phyloP scores from a whole-genome alignment of 2,329 filamentous ascomycete species.

The Sclerotinia glacialis region DNA sequence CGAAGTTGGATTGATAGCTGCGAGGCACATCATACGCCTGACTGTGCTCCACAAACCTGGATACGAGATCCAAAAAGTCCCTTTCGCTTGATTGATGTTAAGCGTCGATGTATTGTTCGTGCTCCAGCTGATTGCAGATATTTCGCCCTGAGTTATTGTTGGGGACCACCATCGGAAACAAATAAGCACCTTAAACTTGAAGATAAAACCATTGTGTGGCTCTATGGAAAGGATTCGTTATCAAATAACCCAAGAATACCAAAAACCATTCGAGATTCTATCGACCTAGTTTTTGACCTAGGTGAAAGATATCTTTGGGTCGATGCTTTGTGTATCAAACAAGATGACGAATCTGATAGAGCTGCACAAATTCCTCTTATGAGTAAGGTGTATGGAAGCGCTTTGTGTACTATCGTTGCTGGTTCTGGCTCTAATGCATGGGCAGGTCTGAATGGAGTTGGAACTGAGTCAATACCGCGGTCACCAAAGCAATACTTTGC shows the following conservation, averaged over 20 bases:
- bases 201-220: slow-evolving; percentile 3
- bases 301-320: slow-evolving; percentile 26
- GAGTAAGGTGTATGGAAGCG: slow-evolving; percentile 28
- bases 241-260: slow-evolving; percentile 17
- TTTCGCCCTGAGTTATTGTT: slow-evolving; percentile 11
- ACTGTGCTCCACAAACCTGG: background rate
- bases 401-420: slow-evolving; percentile 28
- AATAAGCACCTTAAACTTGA: slow-evolving; percentile 11
- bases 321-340: slow-evolving; percentile 27
- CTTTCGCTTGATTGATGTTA: slow-evolving; percentile 10
- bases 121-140: slow-evolving; percentile 8
- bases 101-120: slow-evolving; percentile 8
- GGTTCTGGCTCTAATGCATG: slow-evolving; percentile 31
- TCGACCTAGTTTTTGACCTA: slow-evolving; percentile 29
- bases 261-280: slow-evolving; percentile 26
- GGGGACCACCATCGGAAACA: slow-evolving; percentile 6
- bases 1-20: slow-evolving; percentile 3
- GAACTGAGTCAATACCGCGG: slow-evolving; percentile 1
- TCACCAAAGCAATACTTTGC: background rate
- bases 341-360: slow-evolving; percentile 19
- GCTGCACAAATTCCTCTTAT: slow-evolving; percentile 22
- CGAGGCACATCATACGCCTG: slow-evolving; percentile 1
- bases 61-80: background rate
- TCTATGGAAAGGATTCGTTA: background rate
- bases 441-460: slow-evolving; percentile 23